A percentile compares a stretch with the other conserved stretches of the same genome.
Conservation (phyloP, 805 yeast species). For the Lachancea sp. region DNA sequence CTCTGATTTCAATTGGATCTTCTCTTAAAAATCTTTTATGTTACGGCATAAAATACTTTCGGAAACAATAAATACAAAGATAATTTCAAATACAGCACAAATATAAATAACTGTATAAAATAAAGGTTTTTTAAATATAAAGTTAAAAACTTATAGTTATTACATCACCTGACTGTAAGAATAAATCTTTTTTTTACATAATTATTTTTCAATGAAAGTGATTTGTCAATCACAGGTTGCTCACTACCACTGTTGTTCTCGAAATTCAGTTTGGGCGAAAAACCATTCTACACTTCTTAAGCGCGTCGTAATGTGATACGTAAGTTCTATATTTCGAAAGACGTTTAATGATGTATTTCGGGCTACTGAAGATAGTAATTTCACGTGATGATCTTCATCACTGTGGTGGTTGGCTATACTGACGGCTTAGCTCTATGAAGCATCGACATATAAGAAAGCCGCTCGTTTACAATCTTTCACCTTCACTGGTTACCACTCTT, state of each 20-base stretch:
- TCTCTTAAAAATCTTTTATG: not conserved
- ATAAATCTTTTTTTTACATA: no score
- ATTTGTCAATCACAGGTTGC: no score
- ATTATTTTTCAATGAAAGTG: not conserved
- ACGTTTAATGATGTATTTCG: no score
- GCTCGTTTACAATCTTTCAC: not conserved
- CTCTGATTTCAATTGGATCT: not conserved
- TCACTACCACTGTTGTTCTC: no score
- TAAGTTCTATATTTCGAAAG: no score
- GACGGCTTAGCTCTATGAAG: no score
- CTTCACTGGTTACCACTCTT: not conserved
- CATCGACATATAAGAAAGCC: not conserved
- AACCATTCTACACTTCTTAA: no score
- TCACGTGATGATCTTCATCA: not conserved
- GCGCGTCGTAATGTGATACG: no score
- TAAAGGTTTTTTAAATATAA: no score
- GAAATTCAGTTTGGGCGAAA: no score
- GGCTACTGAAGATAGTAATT: not conserved
- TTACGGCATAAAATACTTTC: not conserved
- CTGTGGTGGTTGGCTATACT: conserved; percentile 1
- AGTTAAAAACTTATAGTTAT: not conserved
- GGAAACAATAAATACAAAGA: not conserved
- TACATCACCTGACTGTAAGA: not conserved
- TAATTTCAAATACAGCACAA: not conserved
- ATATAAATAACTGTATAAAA: not conserved